Evolutionary conservation across 176 grass and related monocot genomes (phyloP), one percentile per base, ranked within the genome.

Genomic region (Urochloa ruziziensis): DNA sequence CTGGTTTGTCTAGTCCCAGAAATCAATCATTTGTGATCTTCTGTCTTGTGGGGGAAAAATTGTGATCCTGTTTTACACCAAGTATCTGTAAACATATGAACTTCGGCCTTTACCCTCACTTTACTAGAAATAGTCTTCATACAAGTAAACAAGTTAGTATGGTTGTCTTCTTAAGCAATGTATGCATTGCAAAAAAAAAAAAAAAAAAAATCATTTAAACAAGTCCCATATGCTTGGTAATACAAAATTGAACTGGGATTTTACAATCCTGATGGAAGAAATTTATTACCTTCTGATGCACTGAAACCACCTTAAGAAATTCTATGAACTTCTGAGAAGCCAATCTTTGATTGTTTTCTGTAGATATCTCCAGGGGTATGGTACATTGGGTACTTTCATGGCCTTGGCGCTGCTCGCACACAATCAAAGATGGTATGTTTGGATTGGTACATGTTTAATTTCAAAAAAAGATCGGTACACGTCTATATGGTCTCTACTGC

Each of bases 351-450:
- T 76, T 80, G 35, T 25, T 80, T 34, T 82, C 39, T 88, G 65
- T 86, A 98, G 96, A 90, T 98, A 88, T 92, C 87, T 37, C 72
- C 91, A 42, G 96, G 96, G 64, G 61, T 88, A 60, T 98, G 93
- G 92, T 98, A 98, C 76, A 82, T 98, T 69, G 96, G 96, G 69
- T 98, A 93, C 86, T 98, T 98, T 82, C 94, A 98, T 91, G 86
- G 91, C 40, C 87, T 94, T 69, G 96, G 96, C 56, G 83, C 96
- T 88, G 86, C 82, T 77, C 96, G 96, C 42, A 98, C 96, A 24
- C 96, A 95, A 92, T 98, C 96, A 81, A 98, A 89, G 89, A 98
- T 98, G 96, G 96, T 98, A 95, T 23, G 67, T 30, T 75, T 56
- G 42, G 23, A 73, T 80, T 15, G 28, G 32, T 14, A 62, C 61